These are phyloP conservation scores for Allomyces arbusculus DNA, from an alignment of 192 early-diverging fungal genomes.

Conservation along the genomic window DNA sequence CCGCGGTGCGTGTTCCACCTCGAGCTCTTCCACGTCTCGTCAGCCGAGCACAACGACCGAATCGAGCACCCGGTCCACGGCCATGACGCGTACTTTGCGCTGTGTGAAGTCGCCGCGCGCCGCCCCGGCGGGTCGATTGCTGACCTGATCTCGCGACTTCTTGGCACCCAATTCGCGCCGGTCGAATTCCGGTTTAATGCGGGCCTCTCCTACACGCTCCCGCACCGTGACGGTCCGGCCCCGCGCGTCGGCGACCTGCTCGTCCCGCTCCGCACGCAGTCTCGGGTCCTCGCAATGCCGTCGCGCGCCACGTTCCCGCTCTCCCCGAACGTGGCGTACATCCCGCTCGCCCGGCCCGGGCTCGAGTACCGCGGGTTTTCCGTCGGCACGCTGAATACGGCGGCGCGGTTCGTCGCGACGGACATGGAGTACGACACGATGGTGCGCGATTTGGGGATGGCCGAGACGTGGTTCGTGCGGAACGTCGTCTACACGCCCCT, in stretches of 20 bases:
- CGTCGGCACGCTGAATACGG: conserved; percentile 18
- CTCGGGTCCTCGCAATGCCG: conserved; percentile 10
- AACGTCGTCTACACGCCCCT: conserved; percentile 5
- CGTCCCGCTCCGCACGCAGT: conserved; percentile 9
- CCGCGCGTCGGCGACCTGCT: conserved; percentile 14
- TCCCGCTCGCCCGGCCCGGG: conserved; percentile 11
- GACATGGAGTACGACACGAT: neutral
- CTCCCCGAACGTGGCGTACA: conserved; percentile 4
- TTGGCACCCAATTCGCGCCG: conserved; percentile 11
- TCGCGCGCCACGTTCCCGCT: conserved; percentile 7
- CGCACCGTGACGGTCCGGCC: conserved; percentile 7
- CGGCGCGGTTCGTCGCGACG: conserved; percentile 11
- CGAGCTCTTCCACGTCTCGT: conserved; percentile 17
- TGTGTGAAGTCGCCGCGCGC: conserved; percentile 25
- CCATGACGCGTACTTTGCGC: conserved; percentile 2
- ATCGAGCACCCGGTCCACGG: neutral
- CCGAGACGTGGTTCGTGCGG: conserved; percentile 12
- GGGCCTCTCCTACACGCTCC: too few relatives aligned
- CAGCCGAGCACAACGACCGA: neutral
- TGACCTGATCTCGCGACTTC: conserved; percentile 3
- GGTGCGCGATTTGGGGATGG: neutral
- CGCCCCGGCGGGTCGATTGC: conserved; percentile 18
- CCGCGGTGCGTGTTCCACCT: conserved; percentile 18
- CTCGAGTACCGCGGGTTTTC: conserved; percentile 13
- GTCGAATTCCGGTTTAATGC: conserved; percentile 13